Base-by-base conservation (phyloP, 2,329 filamentous ascomycete species). In the Xenoacremonium recifei region DNA sequence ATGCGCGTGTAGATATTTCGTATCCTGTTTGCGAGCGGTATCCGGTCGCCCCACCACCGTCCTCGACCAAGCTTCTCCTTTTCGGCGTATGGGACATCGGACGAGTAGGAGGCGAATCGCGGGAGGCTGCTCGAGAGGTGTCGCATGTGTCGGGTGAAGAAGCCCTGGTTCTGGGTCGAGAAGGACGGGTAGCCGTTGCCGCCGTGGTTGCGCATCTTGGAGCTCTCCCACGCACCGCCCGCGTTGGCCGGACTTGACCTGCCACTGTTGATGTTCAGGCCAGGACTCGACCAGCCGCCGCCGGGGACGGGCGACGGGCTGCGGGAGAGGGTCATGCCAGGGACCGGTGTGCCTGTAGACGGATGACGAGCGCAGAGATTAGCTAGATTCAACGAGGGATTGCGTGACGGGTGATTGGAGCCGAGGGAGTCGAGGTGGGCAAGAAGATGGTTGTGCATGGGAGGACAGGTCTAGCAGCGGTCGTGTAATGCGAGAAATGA, bases 211-310 rank as follows among this genome's bases (percentile, higher is more conserved):
- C 85, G 86, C 53, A 85, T 82, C 67, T 89, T 89, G 39, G 89
- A 84, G 7, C 86, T 85, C 44, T 90, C 87, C 90, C 90, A 96
- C 17, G 86, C 85, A 46, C 77, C 76, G 62, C 75, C 79, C 42
- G 71, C 67, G 62, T 66, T 76, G 59, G 67, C 70, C 54, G 87
- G 85, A 61, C 83, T 89, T 27, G 81, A 80, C 53, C 79, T 77
- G 48, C 85, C 85, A 63, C 85, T 88, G 51, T 80, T 82, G 47
- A 86, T 82, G 60, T 81, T 85, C 61, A 89, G 76, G 50, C 84
- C 88, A 42, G 87, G 89, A 68, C 85, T 93, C 42, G 88, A 82
- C 91, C 92, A 96, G 56, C 90, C 90, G 61, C 89, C 89, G 58
- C 87, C 86, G 48, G 83, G 85, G 49, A 82, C 79, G 48, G 91